Base-by-base conservation (phyloP, 192 early-diverging fungal species). In the Coemansia sp. region DNA sequence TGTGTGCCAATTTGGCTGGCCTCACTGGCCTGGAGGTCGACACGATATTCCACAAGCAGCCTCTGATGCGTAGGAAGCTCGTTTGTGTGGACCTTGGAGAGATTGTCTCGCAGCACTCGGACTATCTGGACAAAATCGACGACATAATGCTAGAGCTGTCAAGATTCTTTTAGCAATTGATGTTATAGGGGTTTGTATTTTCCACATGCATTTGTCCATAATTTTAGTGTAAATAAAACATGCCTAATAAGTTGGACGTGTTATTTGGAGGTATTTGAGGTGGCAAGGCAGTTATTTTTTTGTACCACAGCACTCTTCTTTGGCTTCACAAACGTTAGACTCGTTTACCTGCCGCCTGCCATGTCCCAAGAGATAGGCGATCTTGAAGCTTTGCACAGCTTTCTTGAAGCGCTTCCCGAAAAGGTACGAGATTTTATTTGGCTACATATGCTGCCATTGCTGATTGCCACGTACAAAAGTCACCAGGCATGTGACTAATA, bases 101-200 rank as follows among this genome's bases (percentile, higher is more conserved):
- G 0, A 63, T 68, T 28, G 69, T 83, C 48, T 25, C 38, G 10
- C 72, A 68, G 39, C 80, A 83, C 62, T 33, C 61, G 9, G 75
- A 83, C 31, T 83, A 83, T 43, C 50, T 77, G 14, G 62, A 55
- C 36, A 65, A 57, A 33, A 38, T 77, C 12, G 70, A 70, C 28
- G 71, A 73, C 23, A 68, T 83, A 3, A 73, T 73, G 64, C 70
- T 78, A 3, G 76, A 78, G 39, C 55, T 78, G n/a, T 68, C 70
- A 0, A 70, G 61, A 1, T 20, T 63, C 8, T 31, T 77, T 14
- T 77, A 60, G 62, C 12, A 6, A 12, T 33, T 39, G 41, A 23
- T 18, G n/a, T n/a, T n/a, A n/a, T n/a, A n/a, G n/a, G 23, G 26
- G 20, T 20, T 10, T 10, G 18, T 21, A 43, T 45, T n/a, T 20